These are phyloP conservation scores for Mucor sp. DNA, from an alignment of 371 early-diverging fungal species.

Conservation along the genomic window DNA sequence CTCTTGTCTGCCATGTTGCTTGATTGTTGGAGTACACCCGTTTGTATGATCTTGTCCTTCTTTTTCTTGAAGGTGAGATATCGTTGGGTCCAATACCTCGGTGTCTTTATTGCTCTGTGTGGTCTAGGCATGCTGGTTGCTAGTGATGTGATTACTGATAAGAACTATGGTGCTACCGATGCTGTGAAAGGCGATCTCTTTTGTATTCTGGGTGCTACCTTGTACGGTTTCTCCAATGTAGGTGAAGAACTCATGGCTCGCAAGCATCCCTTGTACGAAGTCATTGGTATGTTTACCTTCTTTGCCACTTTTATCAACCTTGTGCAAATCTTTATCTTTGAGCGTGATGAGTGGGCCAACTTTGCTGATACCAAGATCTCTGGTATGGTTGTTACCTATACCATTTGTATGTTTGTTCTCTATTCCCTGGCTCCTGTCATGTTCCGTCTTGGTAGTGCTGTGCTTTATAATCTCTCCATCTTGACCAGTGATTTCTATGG, in stretches of 20 bases:
- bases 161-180: constrained; percentile 48
- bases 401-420: constrained; percentile 63
- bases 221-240: constrained; percentile 72
- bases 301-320: constrained; percentile 70
- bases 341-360: constrained; percentile 43
- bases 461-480: constrained; percentile 73
- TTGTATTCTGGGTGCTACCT: constrained; percentile 66
- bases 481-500: constrained; percentile 77
- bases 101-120: constrained; percentile 62
- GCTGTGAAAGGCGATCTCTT: constrained; percentile 69
- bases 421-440: constrained; percentile 71
- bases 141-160: constrained; percentile 57
- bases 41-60: constrained; percentile 61
- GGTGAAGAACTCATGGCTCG: constrained; percentile 68
- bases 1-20: constrained; percentile 72
- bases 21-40: constrained; percentile 73
- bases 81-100: constrained; percentile 61
- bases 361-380: constrained; percentile 24
- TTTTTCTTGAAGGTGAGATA: constrained; percentile 61
- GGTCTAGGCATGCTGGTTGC: constrained; percentile 68
- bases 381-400: constrained; percentile 62
- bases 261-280: constrained; percentile 69
- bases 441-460: constrained; percentile 66
- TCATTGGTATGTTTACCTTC: constrained; percentile 69
- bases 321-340: constrained; percentile 67